Base-by-base conservation (phyloP, 2,329 filamentous ascomycete genomes). In the Aspergillus sp. region DNA sequence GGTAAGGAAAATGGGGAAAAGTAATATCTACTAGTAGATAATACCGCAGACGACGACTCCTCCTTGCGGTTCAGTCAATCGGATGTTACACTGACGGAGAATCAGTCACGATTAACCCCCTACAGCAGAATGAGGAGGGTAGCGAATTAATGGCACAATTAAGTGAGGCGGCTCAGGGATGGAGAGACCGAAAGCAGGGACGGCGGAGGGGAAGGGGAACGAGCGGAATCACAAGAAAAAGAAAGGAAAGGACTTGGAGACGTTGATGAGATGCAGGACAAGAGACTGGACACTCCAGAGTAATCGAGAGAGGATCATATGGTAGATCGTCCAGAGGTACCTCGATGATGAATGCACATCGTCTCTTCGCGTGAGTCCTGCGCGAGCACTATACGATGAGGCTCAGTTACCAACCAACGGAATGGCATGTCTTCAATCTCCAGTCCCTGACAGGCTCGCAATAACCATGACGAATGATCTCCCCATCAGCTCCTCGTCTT, bases 41-140 rank as follows among this genome's bases (percentile, higher is more conserved):
- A 47, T 45, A 41, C 52, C 51, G 62, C 57, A 57, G 54, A 56
- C 54, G 47, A 63, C 65, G 55, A 53, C 49, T 56, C 23, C 11
- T 41, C 34, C 34, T 41, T 41, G 34, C 11, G 34, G 13, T 52
- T 60, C 58, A 66, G 66, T 57, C 63, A 63, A 60, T 65, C 63
- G 57, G 62, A 62, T 68, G 69, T 70, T 64, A 66, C 64, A 68
- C 65, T 65, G 62, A 50, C 52, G 55, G 59, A 54, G 51, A 47
- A 49, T 56, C 52, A 51, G 58, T 28, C 59, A 50, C 50, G 49
- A 55, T 60, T 50, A 50, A 31, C 49, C 57, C 57, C 57, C 52
- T 30, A 45, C 23, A 30, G 22, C 25, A 43, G 34, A 47, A 43
- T 13, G 46, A 41, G 47, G 38, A 48, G 53, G 59, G 59, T 41